Evolutionary conservation across 352 stramenopile species (phyloP).

Genomic region (Globisporangium megalacanthum): DNA sequence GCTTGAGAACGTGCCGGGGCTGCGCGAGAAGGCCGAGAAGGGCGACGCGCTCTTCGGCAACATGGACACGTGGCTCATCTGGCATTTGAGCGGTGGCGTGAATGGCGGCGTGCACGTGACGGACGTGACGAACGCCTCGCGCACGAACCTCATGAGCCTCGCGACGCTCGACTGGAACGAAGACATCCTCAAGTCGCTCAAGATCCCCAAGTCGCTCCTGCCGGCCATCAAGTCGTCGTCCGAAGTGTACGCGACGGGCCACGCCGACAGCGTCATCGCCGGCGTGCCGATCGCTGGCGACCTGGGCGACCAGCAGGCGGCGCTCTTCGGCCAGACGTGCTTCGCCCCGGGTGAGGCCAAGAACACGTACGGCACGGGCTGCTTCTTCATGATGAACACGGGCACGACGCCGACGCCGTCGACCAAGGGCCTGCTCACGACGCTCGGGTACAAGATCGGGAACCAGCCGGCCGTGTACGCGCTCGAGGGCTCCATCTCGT

Average conservation of each 20-base stretch:
- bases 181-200: slow-evolving; percentile 73
- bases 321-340: slow-evolving; percentile 96
- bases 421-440: slow-evolving; percentile 95
- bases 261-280: slow-evolving; percentile 56
- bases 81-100: slow-evolving; percentile 87
- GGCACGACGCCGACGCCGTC: slow-evolving; percentile 82
- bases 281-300: slow-evolving; percentile 91
- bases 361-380: slow-evolving; percentile 98
- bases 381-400: slow-evolving; percentile 99
- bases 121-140: slow-evolving; percentile 97
- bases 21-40: slow-evolving; percentile 83
- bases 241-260: slow-evolving; percentile 74
- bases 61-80: slow-evolving; percentile 98
- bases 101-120: slow-evolving; percentile 91
- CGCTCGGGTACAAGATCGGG: slow-evolving; percentile 81
- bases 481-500: slow-evolving; percentile 96
- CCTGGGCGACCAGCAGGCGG: slow-evolving; percentile 96
- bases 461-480: slow-evolving; percentile 91
- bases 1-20: slow-evolving; percentile 90
- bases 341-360: slow-evolving; percentile 95
- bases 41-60: slow-evolving; percentile 95
- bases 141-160: slow-evolving; percentile 95
- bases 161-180: slow-evolving; percentile 91
- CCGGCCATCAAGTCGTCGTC: slow-evolving; percentile 91
- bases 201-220: slow-evolving; percentile 85